Evolutionary conservation across 108 stramenopile genomes (phyloP).

Genomic region (Nitzschia sp.): DNA sequence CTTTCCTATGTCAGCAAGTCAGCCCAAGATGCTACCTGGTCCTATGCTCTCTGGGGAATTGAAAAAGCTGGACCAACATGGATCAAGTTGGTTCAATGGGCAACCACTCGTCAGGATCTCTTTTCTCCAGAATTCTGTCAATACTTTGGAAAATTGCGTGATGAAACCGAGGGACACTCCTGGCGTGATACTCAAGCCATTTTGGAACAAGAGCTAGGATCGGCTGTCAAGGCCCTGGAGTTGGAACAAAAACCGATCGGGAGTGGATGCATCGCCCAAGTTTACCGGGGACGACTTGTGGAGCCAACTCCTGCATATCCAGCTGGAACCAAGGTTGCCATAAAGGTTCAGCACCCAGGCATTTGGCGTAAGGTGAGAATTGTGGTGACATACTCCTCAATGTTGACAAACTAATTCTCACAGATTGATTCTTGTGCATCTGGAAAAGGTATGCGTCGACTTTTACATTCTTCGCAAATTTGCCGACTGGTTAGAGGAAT

Average conservation of each 20-base stretch:
- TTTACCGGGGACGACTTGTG: conserved; percentile 65
- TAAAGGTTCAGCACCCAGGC: conserved; percentile 88
- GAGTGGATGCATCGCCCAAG: conserved; percentile 88
- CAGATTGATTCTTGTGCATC: not conserved
- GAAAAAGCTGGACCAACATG: conserved; percentile 87
- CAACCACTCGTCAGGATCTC: conserved; percentile 84
- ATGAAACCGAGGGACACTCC: conserved; percentile 76
- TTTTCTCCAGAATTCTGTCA: conserved; percentile 78
- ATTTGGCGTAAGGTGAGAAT: conserved; percentile 58
- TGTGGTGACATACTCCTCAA: not conserved
- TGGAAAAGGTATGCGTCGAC: conserved; percentile 70
- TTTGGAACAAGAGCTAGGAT: conserved; percentile 64
- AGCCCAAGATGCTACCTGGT: conserved; percentile 56
- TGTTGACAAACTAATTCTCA: not conserved
- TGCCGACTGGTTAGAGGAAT: conserved; percentile 57
- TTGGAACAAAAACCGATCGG: conserved; percentile 70
- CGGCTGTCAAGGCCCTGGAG: conserved; percentile 42
- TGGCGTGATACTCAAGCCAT: conserved; percentile 68
- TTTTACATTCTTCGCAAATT: conserved; percentile 78
- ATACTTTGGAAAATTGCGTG: conserved; percentile 85
- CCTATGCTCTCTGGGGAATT: conserved; percentile 84
- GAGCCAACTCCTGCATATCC: conserved; percentile 44
- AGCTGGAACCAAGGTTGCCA: conserved; percentile 64
- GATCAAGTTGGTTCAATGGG: conserved; percentile 92
- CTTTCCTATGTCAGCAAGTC: conserved; percentile 34